Evolutionary conservation across 1,284 basidiomycete genomes (phyloP), one percentile per base, ranked within the genome.

Genomic region (Boletus semigastroideus): DNA sequence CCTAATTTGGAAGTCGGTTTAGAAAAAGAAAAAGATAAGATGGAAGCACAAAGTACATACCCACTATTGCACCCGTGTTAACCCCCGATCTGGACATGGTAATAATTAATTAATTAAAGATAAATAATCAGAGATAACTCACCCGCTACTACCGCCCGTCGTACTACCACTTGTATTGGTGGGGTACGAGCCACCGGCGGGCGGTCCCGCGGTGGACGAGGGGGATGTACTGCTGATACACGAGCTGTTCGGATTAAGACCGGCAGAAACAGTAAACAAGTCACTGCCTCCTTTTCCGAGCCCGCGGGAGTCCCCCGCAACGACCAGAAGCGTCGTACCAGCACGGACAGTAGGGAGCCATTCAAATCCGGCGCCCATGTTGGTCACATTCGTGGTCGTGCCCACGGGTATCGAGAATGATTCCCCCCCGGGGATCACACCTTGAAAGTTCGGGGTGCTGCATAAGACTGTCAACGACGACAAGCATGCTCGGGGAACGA

Each of bases 381-480:
- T 54, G 0, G 63, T 27, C 0, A 76, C 66, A 9, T 71, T 68
- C 2, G 81, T 77, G 25, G 82, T 64, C 2, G 60, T 33, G 8
- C 72, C 73, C 49, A 75, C 51, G 1, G 84, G 82, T 49, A 91
- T 78, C 8, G 74, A 62, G 63, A 90, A 90, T 0, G 87, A 86
- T 46, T 87, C 71, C 16, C 89, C 89, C 2, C 87, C 89, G 1
- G 89, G 90, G 31, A 92, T 90, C 39, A 90, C 73, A 10, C 87
- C 88, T 38, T 82, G 73, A 65, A 91, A 86, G 30, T 68, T 76
- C 4, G 82, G 76, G 2, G 64, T 77, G 11, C 86, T 86, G 52
- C 1, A 13, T 6, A 17, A 19, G 20, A 22, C 14, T 4, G 44
- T 58, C 43, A 57, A 41, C 20, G 31, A 12, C 11, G 30, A 43